phyloP scores from a whole-genome alignment of 2,329 filamentous ascomycete species.

The Botrytis tulipae region DNA sequence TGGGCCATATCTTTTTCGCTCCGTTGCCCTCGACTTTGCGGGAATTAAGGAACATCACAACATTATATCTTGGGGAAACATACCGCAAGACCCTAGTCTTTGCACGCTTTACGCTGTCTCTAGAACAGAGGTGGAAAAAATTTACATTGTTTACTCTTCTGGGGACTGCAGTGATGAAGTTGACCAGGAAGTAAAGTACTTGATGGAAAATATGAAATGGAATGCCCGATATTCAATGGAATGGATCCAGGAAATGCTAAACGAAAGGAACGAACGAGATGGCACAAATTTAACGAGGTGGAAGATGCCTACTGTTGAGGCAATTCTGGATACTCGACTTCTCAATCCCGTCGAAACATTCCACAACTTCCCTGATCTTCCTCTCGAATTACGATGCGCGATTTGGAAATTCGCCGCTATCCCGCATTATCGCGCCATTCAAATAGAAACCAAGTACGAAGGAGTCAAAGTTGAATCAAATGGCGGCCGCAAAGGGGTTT shows the following conservation, averaged over 20 bases:
- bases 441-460: not conserved
- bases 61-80: not conserved
- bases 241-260: not conserved
- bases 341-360: not conserved
- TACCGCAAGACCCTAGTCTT: not conserved
- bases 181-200: not conserved
- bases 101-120: not conserved
- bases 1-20: not conserved
- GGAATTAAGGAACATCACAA: not conserved
- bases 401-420: not conserved
- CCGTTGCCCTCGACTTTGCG: not conserved
- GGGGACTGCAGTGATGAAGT: not conserved
- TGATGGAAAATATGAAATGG: not conserved
- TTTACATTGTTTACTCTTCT: slow-evolving; percentile 17
- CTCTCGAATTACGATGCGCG: not conserved
- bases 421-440: not conserved
- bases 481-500: not conserved
- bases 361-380: not conserved
- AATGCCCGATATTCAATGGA: not conserved
- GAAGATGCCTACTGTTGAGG: not conserved
- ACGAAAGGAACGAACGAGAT: not conserved
- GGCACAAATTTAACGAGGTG: not conserved
- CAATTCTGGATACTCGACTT: not conserved
- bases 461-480: not conserved
- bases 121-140: not conserved